Conservation (phyloP, 2,329 filamentous ascomycete species). For the Tothia fuscella region DNA sequence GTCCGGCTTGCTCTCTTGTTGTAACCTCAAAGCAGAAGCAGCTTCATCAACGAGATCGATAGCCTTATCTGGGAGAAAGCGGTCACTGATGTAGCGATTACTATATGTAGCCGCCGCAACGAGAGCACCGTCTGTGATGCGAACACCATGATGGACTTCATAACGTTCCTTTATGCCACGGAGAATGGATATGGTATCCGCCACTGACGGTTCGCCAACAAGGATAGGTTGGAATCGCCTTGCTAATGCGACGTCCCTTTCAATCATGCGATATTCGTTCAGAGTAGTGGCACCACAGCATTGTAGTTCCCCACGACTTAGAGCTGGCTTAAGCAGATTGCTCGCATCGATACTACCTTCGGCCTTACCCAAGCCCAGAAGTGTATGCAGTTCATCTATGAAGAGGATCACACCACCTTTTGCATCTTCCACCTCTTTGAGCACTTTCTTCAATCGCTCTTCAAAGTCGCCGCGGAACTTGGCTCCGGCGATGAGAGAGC, state of each 20-base stretch:
- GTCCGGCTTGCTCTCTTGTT: conserved; percentile 95
- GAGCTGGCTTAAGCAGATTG: conserved; percentile 82
- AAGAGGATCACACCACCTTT: conserved; percentile 87
- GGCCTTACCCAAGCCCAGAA: conserved; percentile 85
- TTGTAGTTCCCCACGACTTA: conserved; percentile 87
- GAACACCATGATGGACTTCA: conserved; percentile 90
- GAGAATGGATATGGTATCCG: conserved; percentile 89
- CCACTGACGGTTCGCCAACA: conserved; percentile 82
- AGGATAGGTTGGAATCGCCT: conserved; percentile 88
- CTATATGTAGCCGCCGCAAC: conserved; percentile 87
- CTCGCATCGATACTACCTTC: conserved; percentile 95
- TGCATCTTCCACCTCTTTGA: conserved; percentile 83
- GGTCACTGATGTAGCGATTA: conserved; percentile 92
- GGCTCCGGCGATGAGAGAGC: conserved; percentile 85
- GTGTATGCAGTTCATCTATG: conserved; percentile 84
- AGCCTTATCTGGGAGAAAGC: conserved; percentile 91
- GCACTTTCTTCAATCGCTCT: conserved; percentile 77
- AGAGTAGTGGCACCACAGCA: conserved; percentile 92
- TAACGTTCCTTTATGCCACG: conserved; percentile 96
- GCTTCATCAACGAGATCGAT: conserved; percentile 96
- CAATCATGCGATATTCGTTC: conserved; percentile 83
- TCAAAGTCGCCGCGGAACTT: conserved; percentile 96
- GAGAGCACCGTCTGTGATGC: conserved; percentile 83
- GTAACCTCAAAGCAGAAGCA: conserved; percentile 74
- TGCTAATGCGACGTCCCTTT: conserved; percentile 90